phyloP scores from a whole-genome alignment of 139 green algal genomes.

The Parachlorella kessleri region DNA sequence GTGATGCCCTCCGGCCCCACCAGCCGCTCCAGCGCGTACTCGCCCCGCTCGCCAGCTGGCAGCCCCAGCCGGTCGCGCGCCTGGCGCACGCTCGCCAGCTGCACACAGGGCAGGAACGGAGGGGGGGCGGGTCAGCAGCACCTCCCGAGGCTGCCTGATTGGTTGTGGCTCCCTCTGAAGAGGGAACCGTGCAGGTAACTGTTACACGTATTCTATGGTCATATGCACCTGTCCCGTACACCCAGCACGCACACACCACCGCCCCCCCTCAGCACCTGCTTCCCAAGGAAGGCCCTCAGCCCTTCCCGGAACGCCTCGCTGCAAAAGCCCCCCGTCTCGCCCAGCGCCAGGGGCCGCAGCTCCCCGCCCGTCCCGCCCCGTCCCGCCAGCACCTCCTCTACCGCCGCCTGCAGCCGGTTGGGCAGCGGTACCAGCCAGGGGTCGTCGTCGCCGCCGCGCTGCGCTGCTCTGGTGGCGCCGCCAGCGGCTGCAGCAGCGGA shows the following conservation, averaged over 20 bases:
- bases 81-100: slow-evolving; percentile 29
- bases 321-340: slow-evolving; percentile 22
- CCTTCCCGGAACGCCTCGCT: slow-evolving; percentile 50
- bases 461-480: not conserved
- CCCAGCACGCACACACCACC: no score
- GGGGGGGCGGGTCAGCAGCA: not conserved
- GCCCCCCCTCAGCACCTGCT: slow-evolving; percentile 41
- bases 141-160: no score
- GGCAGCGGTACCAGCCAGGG: slow-evolving; percentile 57
- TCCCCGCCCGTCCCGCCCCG: not conserved
- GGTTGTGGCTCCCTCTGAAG: no score
- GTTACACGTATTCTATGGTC: no score
- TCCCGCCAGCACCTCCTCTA: slow-evolving; percentile 28
- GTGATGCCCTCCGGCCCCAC: slow-evolving; percentile 66
- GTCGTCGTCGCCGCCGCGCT: not conserved
- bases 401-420: slow-evolving; percentile 38
- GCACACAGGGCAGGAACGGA: not conserved
- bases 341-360: not conserved
- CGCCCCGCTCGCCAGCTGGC: slow-evolving; percentile 35
- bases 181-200: no score
- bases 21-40: slow-evolving; percentile 59
- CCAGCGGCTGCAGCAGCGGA: slow-evolving; percentile 12
- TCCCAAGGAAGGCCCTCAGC: slow-evolving; percentile 51
- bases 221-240: no score
- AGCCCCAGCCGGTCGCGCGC: slow-evolving; percentile 60